phyloP scores from a whole-genome alignment of 2,329 filamentous ascomycete genomes.

The Decorospora gaudefroyi region DNA sequence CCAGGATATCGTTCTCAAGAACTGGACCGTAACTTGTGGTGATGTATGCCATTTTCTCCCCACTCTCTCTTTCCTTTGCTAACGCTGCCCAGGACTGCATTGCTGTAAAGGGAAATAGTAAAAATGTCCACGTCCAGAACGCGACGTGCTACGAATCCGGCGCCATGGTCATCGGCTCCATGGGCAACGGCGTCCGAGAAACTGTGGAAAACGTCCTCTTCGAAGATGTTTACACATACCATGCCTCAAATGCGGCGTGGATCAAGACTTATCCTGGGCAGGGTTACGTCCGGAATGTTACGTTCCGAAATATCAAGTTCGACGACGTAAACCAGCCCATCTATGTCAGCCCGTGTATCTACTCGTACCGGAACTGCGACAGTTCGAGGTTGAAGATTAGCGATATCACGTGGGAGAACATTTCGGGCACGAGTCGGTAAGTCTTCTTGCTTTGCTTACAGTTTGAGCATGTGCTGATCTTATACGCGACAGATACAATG shows the following conservation, averaged over 20 bases:
- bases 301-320: constrained; percentile 49
- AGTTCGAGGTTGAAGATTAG: constrained; percentile 45
- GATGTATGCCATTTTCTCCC: constrained; percentile 28
- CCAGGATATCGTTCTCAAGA: constrained; percentile 52
- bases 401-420: constrained; percentile 57
- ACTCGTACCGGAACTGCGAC: constrained; percentile 39
- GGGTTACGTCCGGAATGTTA: constrained; percentile 53
- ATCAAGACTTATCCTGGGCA: constrained; percentile 44
- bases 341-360: constrained; percentile 56
- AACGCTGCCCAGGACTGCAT: constrained; percentile 60
- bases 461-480: not conserved
- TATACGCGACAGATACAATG: constrained; percentile 37
- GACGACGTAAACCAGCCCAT: constrained; percentile 55
- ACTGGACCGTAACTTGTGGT: constrained; percentile 51
- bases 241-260: constrained; percentile 36
- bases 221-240: constrained; percentile 40
- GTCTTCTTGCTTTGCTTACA: not conserved
- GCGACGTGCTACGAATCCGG: constrained; percentile 65
- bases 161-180: constrained; percentile 62
- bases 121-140: constrained; percentile 62
- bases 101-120: constrained; percentile 64
- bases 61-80: constrained; percentile 43
- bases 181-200: constrained; percentile 62
- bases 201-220: constrained; percentile 58
- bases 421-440: constrained; percentile 56